Evolutionary conservation across 371 early-diverging fungal genomes (phyloP), one percentile per base, ranked within the genome.

Genomic region (Parasitella parasitica): DNA sequence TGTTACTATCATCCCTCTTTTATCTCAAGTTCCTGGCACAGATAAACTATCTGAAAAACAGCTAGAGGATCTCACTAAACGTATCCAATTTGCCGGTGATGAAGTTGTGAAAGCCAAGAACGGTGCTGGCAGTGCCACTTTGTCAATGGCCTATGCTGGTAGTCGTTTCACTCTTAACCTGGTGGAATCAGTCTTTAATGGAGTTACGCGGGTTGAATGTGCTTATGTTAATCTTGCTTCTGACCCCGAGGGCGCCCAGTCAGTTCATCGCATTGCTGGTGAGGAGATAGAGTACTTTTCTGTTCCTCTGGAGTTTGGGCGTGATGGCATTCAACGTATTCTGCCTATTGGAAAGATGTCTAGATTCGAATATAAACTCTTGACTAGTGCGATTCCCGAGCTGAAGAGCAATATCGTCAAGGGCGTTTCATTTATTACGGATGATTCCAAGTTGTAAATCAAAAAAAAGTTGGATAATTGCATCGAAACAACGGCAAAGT

Each of bases 31-130:
- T 8, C 54, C 73, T 13, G 72, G 63, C 54, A 80, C 88, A 36
- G 66, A 76, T 1, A 66, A 69, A 37, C 83, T 91, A 66, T 72
- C 80, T 30, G 72, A 89, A 30, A 88, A 85, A 22, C 86, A 93
- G 77, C 69, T 86, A 66, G 90, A 90, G 57, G 65, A 77, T 6
- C 76, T 95, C 11, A 92, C 90, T 55, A 67, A 93, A 37, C 89
- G 96, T 56, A 91, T 95, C 63, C 96, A 95, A 71, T 95, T 82
- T 78, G 96, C 93, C 65, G 96, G 96, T 63, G 96, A 95, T 71
- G 96, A 95, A 72, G 96, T 95, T 56, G 93, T 95, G 71, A 90
- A 93, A 81, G 96, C 96, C 59, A 95, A 95, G 83, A 87, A 82
- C 58, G 89, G 89, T 41, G 82, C 85, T 39, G 89, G 89, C 35